Evolutionary conservation across 306 rosid species (phyloP).

Genomic region (Inga leiocalycina): DNA sequence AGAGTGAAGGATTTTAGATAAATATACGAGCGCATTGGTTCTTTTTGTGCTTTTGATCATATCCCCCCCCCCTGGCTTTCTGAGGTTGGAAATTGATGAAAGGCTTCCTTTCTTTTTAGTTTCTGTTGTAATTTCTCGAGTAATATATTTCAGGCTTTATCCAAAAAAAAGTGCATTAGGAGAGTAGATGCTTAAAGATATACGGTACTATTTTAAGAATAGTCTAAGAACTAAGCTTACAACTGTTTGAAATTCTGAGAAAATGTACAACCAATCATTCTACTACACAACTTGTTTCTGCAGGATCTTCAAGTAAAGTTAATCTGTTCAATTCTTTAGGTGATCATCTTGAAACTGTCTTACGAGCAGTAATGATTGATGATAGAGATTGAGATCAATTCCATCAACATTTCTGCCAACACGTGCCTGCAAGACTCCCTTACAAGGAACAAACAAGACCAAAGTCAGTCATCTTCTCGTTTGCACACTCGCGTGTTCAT

Average conservation of each 20-base stretch:
- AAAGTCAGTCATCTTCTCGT: not conserved
- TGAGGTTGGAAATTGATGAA: not conserved
- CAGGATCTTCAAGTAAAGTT: conserved; percentile 2
- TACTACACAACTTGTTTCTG: not conserved
- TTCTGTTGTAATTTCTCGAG: not conserved
- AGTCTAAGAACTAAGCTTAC: not conserved
- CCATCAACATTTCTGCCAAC: conserved; percentile 90
- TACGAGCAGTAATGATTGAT: conserved; percentile 70
- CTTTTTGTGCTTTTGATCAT: not conserved
- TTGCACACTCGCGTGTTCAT: not conserved
- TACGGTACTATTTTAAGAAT: not conserved
- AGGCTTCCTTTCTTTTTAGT: not conserved
- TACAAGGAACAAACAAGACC: conserved; percentile 33
- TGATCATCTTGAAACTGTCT: conserved; percentile 75
- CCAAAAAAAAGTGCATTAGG: not conserved
- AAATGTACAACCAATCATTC: not conserved
- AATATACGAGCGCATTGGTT: not conserved
- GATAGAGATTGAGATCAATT: conserved; percentile 74
- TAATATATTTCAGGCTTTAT: not conserved
- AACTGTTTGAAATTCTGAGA: not conserved
- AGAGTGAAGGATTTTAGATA: no score
- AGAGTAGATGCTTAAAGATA: not conserved
- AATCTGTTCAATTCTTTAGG: conserved; percentile 42
- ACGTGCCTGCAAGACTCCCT: conserved; percentile 43
- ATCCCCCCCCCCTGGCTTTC: not conserved